phyloP scores from a whole-genome alignment of 345 rosid genomes.

The Euphorbia peplus region DNA sequence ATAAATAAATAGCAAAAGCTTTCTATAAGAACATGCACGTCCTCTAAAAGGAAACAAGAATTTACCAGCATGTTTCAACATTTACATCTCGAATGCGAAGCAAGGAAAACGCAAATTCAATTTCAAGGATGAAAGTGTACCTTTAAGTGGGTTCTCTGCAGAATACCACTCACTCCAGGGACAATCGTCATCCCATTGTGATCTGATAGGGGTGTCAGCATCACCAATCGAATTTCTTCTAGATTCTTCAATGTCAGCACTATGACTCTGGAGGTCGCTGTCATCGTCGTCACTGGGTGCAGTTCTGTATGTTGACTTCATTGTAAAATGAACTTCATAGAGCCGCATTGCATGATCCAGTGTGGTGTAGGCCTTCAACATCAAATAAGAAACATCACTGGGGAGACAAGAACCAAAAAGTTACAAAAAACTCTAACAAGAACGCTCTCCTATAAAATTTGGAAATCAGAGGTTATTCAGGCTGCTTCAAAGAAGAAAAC shows the following conservation, averaged over 20 bases:
- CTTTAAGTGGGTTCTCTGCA: conserved; percentile 87
- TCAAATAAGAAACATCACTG: conserved; percentile 14
- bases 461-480: conserved; percentile 8
- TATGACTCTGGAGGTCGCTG: conserved; percentile 45
- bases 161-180: conserved; percentile 99
- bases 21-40: not conserved
- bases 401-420: conserved; percentile 7
- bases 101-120: conserved; percentile 1
- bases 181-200: conserved; percentile 95
- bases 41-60: not conserved
- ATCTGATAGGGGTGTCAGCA: conserved; percentile 44
- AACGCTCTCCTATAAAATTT: not conserved
- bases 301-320: conserved; percentile 89
- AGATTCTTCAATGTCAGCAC: conserved; percentile 49
- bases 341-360: conserved; percentile 65
- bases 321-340: conserved; percentile 66
- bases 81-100: not conserved
- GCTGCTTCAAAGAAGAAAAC: not conserved
- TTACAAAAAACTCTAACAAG: not conserved
- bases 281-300: conserved; percentile 62
- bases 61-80: not conserved
- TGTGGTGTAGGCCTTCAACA: conserved; percentile 72
- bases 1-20: not conserved
- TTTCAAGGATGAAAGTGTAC: conserved; percentile 30
- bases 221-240: conserved; percentile 42